Evolutionary conservation across 352 stramenopile genomes (phyloP).

Genomic region (Phytophthora meadii): DNA sequence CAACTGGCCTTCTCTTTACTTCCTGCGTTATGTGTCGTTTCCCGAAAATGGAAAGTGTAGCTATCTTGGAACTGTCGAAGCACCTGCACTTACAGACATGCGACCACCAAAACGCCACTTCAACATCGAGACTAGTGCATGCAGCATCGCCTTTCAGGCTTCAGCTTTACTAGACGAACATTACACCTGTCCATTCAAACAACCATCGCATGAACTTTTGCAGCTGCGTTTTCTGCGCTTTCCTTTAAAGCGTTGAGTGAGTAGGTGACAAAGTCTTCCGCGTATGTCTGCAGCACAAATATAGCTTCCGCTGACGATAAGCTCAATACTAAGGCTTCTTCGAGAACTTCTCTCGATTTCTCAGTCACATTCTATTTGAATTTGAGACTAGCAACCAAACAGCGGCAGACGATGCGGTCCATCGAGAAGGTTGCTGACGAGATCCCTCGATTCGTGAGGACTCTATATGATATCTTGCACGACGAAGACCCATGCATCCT

Average conservation of each 20-base stretch:
- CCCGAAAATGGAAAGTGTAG: conserved; percentile 22
- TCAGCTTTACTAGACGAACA: conserved; percentile 9
- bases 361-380: conserved; percentile 22
- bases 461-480: conserved; percentile 73
- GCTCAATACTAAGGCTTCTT: conserved; percentile 8
- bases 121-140: conserved; percentile 1
- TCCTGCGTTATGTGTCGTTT: background rate
- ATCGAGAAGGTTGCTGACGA: conserved; percentile 33
- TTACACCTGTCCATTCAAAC: conserved; percentile 5
- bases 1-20: no score
- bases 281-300: no score
- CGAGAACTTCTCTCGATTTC: conserved; percentile 3
- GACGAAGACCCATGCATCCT: conserved; percentile 69
- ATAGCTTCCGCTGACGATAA: conserved; percentile 6
- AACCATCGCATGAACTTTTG: conserved; percentile 6
- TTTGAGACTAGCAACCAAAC: conserved; percentile 4
- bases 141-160: background rate
- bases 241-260: background rate
- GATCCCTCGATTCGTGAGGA: conserved; percentile 77
- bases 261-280: conserved; percentile 10
- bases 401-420: conserved; percentile 6
- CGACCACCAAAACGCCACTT: conserved; percentile 28
- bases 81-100: conserved; percentile 6
- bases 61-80: conserved; percentile 26
- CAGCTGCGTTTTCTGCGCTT: conserved; percentile 29